These are phyloP conservation scores for Talaromyces marneffei DNA, from an alignment of 2,329 filamentous ascomycete species.

Conservation along the genomic window DNA sequence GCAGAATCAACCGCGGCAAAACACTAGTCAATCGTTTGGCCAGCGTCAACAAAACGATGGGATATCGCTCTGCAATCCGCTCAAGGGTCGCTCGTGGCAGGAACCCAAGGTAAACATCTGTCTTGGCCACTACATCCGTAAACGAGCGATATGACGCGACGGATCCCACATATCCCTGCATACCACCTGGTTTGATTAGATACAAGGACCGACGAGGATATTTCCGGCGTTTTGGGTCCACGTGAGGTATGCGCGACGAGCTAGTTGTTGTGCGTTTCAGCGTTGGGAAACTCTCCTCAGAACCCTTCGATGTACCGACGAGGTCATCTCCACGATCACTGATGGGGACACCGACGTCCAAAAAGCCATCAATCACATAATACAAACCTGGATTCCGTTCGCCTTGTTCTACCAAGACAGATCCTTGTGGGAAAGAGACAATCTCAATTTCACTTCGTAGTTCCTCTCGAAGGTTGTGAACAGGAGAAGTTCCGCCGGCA, in stretches of 20 bases:
- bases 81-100: conserved; percentile 79
- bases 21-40: conserved; percentile 89
- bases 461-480: conserved; percentile 65
- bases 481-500: conserved; percentile 57
- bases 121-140: conserved; percentile 94
- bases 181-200: conserved; percentile 85
- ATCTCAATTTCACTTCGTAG: conserved; percentile 92
- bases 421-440: conserved; percentile 92
- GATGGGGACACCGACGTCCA: conserved; percentile 82
- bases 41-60: conserved; percentile 88
- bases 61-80: conserved; percentile 85
- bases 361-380: conserved; percentile 94
- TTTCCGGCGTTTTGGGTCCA: conserved; percentile 32
- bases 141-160: conserved; percentile 94
- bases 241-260: conserved; percentile 31
- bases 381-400: conserved; percentile 95
- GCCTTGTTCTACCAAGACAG: conserved; percentile 90
- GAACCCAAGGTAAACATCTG: conserved; percentile 96
- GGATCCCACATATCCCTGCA: conserved; percentile 90
- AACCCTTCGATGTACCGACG: conserved; percentile 29
- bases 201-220: conserved; percentile 67
- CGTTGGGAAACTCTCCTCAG: conserved; percentile 39
- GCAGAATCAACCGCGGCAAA: conserved; percentile 79
- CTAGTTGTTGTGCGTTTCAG: conserved; percentile 42
- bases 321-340: conserved; percentile 52